Percentiles rank a stretch among this genome's conserved stretches.
These are phyloP conservation scores for Rubus idaeus DNA, from an alignment of 306 rosid species.

Conservation along the genomic window DNA sequence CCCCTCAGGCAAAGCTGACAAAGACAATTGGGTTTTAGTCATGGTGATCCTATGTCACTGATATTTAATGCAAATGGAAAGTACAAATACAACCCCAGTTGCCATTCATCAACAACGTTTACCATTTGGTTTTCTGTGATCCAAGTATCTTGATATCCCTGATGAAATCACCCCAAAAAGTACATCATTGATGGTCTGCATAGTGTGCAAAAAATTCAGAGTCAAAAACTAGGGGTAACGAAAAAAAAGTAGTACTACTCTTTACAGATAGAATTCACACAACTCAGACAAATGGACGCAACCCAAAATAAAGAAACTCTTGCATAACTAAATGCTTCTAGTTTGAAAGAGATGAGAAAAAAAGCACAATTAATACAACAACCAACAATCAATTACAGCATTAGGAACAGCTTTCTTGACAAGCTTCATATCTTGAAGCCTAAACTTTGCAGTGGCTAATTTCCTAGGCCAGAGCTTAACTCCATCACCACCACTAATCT, in stretches of 20 bases:
- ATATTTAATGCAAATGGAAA: not conserved
- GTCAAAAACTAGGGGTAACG: not conserved
- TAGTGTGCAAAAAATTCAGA: slow-evolving; percentile 9
- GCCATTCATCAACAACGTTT: slow-evolving; percentile 4
- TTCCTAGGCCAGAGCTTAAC: slow-evolving; percentile 90
- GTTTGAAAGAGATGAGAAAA: not conserved
- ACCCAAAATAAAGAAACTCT: not conserved
- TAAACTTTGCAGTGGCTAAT: slow-evolving; percentile 64
- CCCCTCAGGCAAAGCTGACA: slow-evolving; percentile 65
- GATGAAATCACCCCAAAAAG: slow-evolving; percentile 71
- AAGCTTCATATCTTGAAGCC: slow-evolving; percentile 61
- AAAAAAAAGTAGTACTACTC: not conserved
- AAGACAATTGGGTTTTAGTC: not conserved
- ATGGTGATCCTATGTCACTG: not conserved
- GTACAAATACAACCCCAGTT: not conserved
- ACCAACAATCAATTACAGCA: slow-evolving; percentile 37
- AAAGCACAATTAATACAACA: not conserved
- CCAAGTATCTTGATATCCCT: slow-evolving; percentile 76
- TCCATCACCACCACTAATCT: slow-evolving; percentile 65
- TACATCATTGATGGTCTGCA: slow-evolving; percentile 92
- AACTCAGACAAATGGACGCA: not conserved
- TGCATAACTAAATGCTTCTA: too few species aligned
- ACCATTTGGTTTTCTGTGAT: slow-evolving; percentile 68
- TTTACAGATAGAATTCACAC: too few species aligned
- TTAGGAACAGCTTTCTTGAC: slow-evolving; percentile 53